Evolutionary conservation across 1,139 yeast genomes (phyloP), one percentile per base, ranked within the genome.

Genomic region (Pichia sorboxylosa): DNA sequence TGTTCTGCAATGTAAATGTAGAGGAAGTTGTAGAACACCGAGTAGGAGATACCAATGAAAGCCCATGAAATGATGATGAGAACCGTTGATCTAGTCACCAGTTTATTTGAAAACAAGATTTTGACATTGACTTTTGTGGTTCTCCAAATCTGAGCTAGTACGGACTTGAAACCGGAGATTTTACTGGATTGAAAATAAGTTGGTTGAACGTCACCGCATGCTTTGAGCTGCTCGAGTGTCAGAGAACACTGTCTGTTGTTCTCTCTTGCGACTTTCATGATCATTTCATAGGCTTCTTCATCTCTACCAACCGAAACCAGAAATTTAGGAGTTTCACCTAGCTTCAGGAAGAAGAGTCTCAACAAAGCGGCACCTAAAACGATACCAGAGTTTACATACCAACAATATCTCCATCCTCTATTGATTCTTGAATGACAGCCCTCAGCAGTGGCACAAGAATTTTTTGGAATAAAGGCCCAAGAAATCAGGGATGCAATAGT

Each of bases 361-460:
- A 58, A 32, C 17, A 69, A 30, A 2, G 76, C 74, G 42, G 65
- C 59, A 18, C 60, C 55, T 31, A 73, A 45, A 7, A 71, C 75
- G 34, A 72, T 58, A 15, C 63, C 73, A 17, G 75, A 69, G 45
- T 71, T 66, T 17, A 63, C 59, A 44, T 66, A 70, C 60, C 66
- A 71, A 26, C 63, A 58, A 47, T 73, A 73, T 48, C 80, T 58
- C 80, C 80, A 73, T 35, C 79, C 80, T 52, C 64, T 58, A 44
- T 73, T 73, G 10, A 52, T 46, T 13, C 52, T 47, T 8, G 69
- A 57, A 16, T 66, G 60, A 51, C 80, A 72, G 38, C 57, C 33
- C 5, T 46, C 58, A 7, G 52, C 53, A n/a, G 47, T 43, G 1
- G 49, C 48, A 52, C 80, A 73, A 11, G 69, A 60, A 39, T 58